A percentile compares a stretch with the other conserved stretches of the same genome.
phyloP scores from a whole-genome alignment of 2,329 filamentous ascomycete genomes.

The Colletotrichum endophyticum region DNA sequence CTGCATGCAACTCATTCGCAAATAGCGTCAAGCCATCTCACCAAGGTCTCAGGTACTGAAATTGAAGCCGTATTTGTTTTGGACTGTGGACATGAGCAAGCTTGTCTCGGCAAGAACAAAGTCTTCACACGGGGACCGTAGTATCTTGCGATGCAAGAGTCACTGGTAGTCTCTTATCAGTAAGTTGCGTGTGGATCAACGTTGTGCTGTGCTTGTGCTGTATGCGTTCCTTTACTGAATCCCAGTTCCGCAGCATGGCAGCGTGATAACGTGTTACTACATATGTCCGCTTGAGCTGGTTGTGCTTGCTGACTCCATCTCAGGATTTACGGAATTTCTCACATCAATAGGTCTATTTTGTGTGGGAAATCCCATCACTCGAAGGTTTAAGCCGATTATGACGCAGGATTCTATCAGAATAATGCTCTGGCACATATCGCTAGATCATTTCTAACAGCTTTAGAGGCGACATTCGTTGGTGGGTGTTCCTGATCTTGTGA shows the following conservation, averaged over 20 bases:
- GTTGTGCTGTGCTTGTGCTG: not conserved
- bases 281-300: not conserved
- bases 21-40: not conserved
- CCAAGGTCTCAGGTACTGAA: not conserved
- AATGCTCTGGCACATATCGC: not conserved
- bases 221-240: not conserved
- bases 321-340: not conserved
- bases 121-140: not conserved
- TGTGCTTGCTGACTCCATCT: not conserved
- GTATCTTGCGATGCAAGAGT: not conserved
- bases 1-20: not conserved
- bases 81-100: not conserved
- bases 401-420: not conserved
- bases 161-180: not conserved
- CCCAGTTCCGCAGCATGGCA: not conserved
- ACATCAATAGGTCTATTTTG: fast-evolving
- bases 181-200: not conserved
- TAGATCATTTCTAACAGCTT: not conserved
- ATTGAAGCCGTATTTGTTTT: not conserved
- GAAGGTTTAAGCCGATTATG: fast-evolving
- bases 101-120: not conserved
- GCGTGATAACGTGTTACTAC: not conserved
- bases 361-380: not conserved
- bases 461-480: not conserved
- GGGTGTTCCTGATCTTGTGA: not conserved